These are phyloP conservation scores for Zarea fungicola DNA, from an alignment of 2,329 filamentous ascomycete genomes.

Conservation along the genomic window DNA sequence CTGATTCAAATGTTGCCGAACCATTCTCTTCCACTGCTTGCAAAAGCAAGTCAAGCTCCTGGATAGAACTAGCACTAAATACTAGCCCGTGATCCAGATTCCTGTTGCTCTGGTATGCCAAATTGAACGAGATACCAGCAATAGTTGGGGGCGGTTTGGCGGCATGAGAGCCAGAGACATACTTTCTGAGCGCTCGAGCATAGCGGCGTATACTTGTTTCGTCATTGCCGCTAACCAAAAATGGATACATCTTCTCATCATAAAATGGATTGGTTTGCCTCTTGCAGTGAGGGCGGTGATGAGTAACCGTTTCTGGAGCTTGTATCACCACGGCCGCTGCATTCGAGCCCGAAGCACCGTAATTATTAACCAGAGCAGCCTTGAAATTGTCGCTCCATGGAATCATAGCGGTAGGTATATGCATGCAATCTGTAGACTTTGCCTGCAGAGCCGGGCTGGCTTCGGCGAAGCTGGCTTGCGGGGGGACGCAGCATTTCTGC, in stretches of 20 bases:
- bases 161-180: too few relatives aligned
- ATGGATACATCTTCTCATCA: background rate
- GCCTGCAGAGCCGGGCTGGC: background rate
- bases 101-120: background rate
- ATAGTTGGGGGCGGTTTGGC: background rate
- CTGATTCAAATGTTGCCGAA: background rate
- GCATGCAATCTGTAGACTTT: slow-evolving; percentile 12
- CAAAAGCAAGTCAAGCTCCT: background rate
- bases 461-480: slow-evolving; percentile 28
- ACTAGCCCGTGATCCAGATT: background rate
- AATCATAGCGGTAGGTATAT: background rate
- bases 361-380: slow-evolving; percentile 31
- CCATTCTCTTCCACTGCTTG: background rate
- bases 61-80: background rate
- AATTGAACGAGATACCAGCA: background rate
- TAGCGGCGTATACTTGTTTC: background rate
- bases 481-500: slow-evolving; percentile 21
- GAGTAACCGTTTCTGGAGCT: slow-evolving; percentile 5
- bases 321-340: slow-evolving; percentile 20
- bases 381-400: slow-evolving; percentile 18
- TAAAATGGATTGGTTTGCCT: background rate
- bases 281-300: background rate
- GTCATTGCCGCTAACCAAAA: slow-evolving; percentile 12
- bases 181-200: background rate
- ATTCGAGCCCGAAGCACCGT: slow-evolving; percentile 27